Conservation (phyloP, 2,329 filamentous ascomycete species). For the Nannizzia gypsea region DNA sequence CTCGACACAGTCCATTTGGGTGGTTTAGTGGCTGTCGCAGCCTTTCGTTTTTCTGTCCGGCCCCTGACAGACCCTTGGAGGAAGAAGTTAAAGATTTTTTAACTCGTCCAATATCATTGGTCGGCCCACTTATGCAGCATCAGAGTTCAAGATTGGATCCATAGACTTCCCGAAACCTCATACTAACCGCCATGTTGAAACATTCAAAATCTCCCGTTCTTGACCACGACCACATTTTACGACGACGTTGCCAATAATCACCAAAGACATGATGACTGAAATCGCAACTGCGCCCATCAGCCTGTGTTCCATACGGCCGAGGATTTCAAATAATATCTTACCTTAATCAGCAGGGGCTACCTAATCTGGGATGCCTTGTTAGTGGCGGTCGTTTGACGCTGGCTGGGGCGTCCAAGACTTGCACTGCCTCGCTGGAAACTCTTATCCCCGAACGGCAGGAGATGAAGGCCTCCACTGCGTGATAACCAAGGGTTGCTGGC, state of each 20-base stretch:
- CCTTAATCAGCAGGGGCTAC: neutral
- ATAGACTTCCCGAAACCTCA: constrained; percentile 2
- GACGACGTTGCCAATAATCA: neutral
- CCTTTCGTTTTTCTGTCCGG: neutral
- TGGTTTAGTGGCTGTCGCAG: neutral
- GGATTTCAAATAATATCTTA: neutral
- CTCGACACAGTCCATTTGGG: neutral
- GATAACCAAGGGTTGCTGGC: neutral
- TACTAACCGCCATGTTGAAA: neutral
- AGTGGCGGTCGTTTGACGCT: constrained; percentile 3
- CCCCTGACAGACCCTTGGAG: neutral
- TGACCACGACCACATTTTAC: neutral
- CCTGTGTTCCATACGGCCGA: neutral
- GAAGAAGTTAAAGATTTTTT: neutral
- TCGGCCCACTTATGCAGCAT: neutral
- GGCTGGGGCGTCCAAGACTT: constrained; percentile 5
- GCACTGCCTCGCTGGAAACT: constrained; percentile 5
- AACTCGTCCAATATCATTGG: neutral
- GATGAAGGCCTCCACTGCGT: constrained; percentile 1
- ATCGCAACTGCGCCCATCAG: neutral
- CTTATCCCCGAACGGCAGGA: constrained; percentile 5
- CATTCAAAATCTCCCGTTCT: neutral
- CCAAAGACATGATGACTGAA: neutral
- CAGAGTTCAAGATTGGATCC: neutral
- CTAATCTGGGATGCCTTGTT: neutral